These are phyloP conservation scores for Acacia acuminata DNA, from an alignment of 306 rosid genomes.

Conservation along the genomic window DNA sequence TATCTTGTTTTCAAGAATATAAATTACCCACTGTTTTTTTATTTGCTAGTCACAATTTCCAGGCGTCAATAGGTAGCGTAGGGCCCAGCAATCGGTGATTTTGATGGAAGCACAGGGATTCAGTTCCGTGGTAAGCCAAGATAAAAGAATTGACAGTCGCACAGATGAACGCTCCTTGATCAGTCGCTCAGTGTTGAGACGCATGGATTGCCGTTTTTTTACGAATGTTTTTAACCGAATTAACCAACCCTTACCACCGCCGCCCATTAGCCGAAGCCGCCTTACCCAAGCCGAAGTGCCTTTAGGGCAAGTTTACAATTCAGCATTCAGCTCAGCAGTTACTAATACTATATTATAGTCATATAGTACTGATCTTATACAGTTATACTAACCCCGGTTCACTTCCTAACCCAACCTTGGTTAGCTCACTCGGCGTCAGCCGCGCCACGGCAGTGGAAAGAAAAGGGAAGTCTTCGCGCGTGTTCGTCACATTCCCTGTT, in stretches of 20 bases:
- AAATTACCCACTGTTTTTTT: too few species aligned
- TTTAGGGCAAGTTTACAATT: background rate
- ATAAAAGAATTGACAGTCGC: conserved; percentile 4
- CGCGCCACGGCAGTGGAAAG: conserved; percentile 33
- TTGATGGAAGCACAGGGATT: background rate
- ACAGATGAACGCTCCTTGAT: background rate
- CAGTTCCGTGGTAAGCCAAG: background rate
- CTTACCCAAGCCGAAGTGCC: background rate
- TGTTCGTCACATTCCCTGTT: conserved; percentile 6
- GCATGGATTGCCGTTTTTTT: background rate
- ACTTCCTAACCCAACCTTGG: conserved; percentile 35
- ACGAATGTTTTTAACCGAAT: conserved; percentile 32
- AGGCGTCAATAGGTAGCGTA: too few species aligned
- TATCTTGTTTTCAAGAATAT: too few species aligned
- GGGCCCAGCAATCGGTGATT: background rate
- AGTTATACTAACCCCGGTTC: background rate
- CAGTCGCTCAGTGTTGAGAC: background rate
- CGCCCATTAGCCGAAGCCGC: conserved; percentile 16
- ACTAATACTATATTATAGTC: too few species aligned
- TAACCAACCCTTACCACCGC: conserved; percentile 7
- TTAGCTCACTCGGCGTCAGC: conserved; percentile 40
- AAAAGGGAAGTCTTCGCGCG: conserved; percentile 26
- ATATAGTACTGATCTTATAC: background rate
- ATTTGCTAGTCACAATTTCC: too few species aligned
- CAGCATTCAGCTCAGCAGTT: background rate